Evolutionary conservation across 83 land plant genomes (phyloP), one percentile per base, ranked within the genome.

Genomic region (Diphasiastrum complanatum): DNA sequence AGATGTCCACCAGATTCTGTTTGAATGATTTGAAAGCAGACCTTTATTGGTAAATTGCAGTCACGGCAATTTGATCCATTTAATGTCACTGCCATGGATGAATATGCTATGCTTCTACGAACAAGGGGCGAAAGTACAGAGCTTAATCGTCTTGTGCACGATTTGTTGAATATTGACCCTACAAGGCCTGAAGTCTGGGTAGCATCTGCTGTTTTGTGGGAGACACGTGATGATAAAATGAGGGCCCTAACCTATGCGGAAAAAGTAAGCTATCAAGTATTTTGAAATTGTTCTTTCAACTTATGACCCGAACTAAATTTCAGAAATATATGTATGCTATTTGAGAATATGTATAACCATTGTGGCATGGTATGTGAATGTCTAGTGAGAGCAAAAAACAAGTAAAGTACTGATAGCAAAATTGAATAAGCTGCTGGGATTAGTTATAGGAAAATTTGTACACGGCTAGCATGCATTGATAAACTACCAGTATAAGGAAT

Each of bases 31-130:
- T 38, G 43, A 8, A 8, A 14, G 8, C 43, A 38, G 8, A 14
- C 22, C 52, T 49, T 19, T 20, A 14, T 20, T 49, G 22, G 22
- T 20, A 12, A 12, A 8, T 19, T n/a, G 25, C 79, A 92, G 98
- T 91, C 80, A 52, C 83, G 98, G 18, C 71, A 81, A 23, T 67
- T 83, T 70, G 98, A 92, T 76, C 98, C 82, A 41, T 79, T 68
- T 62, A 64, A 85, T 41, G 24, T 89, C 14, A 85, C 91, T 28
- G 84, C 76, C 68, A 92, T 92, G 98, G 98, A 89, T 76, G 98
- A 89, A 69, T 92, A 92, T 78, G 91, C 96, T 45, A 85, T 92
- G 91, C 85, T 92, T 51, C 72, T 89, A 36, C 79, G 83, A 63
- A 34, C 67, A 47, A 81, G 81, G 56, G 72, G 89, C 33, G 84